Conservation (phyloP, 371 early-diverging fungal genomes). For the Circinella umbellata region DNA sequence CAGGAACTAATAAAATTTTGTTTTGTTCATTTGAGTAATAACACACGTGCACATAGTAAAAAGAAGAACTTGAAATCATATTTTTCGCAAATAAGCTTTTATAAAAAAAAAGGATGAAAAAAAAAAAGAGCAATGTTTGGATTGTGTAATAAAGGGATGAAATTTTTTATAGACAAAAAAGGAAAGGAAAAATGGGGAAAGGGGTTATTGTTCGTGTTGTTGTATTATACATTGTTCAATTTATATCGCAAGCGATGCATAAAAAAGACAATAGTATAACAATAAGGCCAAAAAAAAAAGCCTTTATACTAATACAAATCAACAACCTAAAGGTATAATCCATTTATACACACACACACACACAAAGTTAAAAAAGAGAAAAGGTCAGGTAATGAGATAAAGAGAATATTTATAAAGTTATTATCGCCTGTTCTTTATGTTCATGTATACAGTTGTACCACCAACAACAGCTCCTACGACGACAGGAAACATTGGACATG, state of each 20-base stretch:
- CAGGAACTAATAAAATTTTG: too few relatives aligned
- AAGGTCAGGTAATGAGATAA: neutral
- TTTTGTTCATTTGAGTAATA: too few relatives aligned
- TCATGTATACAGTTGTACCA: conserved; percentile 18
- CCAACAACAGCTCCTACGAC: conserved; percentile 34
- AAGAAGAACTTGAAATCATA: too few relatives aligned
- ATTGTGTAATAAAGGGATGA: too few relatives aligned
- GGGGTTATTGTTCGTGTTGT: too few relatives aligned
- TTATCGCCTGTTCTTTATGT: neutral
- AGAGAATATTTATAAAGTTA: neutral
- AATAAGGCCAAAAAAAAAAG: neutral
- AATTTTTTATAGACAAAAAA: too few relatives aligned
- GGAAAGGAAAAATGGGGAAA: too few relatives aligned
- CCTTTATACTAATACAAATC: too few relatives aligned
- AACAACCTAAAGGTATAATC: neutral
- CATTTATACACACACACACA: neutral
- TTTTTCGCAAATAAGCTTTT: too few relatives aligned
- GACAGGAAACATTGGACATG: conserved; percentile 26
- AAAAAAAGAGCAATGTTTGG: too few relatives aligned
- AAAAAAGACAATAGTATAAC: neutral
- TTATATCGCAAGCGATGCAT: conserved; percentile 5
- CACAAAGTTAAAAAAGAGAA: neutral
- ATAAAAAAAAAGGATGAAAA: too few relatives aligned
- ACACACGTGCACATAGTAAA: too few relatives aligned
- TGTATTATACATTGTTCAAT: neutral